A percentile compares a stretch with the other conserved stretches of the same genome.
phyloP scores from a whole-genome alignment of 352 stramenopile genomes.

The Thraustochytrium sp. region DNA sequence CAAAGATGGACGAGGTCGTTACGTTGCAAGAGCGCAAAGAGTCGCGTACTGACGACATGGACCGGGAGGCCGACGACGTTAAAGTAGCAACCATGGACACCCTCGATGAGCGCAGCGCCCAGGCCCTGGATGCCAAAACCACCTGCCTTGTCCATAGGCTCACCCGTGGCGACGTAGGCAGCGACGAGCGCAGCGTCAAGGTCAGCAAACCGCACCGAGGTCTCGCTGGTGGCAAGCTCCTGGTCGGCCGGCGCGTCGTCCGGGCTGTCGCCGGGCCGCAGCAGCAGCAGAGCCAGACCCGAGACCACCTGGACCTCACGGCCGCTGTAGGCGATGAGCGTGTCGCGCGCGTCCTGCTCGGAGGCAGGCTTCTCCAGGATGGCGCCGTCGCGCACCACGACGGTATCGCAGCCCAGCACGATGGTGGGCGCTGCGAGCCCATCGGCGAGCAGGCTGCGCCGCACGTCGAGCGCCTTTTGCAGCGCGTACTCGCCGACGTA shows the following conservation, averaged over 20 bases:
- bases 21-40: neutral
- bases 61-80: constrained; percentile 82
- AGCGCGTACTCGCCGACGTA: constrained; percentile 27
- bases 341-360: constrained; percentile 67
- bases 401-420: constrained; percentile 66
- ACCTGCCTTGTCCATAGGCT: constrained; percentile 85
- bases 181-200: constrained; percentile 39
- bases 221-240: constrained; percentile 20
- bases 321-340: constrained; percentile 66
- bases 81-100: constrained; percentile 76
- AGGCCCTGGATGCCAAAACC: constrained; percentile 77
- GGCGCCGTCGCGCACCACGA: constrained; percentile 70
- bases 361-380: constrained; percentile 81
- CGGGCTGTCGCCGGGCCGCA: constrained; percentile 60
- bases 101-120: constrained; percentile 67
- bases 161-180: constrained; percentile 74
- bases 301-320: constrained; percentile 74
- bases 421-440: neutral
- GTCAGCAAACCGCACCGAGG: constrained; percentile 30
- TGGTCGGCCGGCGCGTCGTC: constrained; percentile 54
- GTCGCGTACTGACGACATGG: neutral
- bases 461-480: constrained; percentile 14
- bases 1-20: no score
- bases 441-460: neutral
- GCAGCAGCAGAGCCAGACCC: constrained; percentile 67